Evolutionary conservation across 768 basidiomycete genomes (phyloP).

Genomic region (Pulveroboletus sp.): DNA sequence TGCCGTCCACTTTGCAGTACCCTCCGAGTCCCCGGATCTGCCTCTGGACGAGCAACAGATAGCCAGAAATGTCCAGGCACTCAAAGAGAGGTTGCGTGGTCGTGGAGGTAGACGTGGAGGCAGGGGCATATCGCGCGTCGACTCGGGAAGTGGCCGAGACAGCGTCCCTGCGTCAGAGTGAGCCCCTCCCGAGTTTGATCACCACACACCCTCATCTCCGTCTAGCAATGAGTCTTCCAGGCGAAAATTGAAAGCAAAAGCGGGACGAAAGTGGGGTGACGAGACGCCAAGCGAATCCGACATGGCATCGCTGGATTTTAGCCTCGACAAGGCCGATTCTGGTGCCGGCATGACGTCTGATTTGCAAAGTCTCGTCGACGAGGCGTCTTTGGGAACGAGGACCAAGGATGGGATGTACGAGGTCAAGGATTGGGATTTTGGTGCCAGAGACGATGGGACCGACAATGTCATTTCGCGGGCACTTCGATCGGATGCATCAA

Average conservation of each 20-base stretch:
- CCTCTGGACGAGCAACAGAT: slow-evolving; percentile 86
- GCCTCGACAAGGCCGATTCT: slow-evolving; percentile 50
- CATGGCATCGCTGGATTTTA: slow-evolving; percentile 93
- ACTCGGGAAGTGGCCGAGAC: slow-evolving; percentile 56
- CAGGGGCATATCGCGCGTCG: slow-evolving; percentile 45
- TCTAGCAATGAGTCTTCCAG: slow-evolving; percentile 66
- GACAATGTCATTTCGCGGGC: slow-evolving; percentile 60
- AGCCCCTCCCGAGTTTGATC: slow-evolving; percentile 23
- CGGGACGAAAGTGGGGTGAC: slow-evolving; percentile 91
- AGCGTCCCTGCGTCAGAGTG: slow-evolving; percentile 71
- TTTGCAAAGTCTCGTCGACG: slow-evolving; percentile 62
- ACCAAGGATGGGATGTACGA: slow-evolving; percentile 73
- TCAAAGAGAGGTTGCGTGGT: slow-evolving; percentile 82
- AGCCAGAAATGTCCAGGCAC: slow-evolving; percentile 84
- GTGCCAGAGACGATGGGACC: slow-evolving; percentile 39
- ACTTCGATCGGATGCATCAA: slow-evolving; percentile 42
- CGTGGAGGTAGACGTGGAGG: slow-evolving; percentile 62
- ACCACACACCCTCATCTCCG: neutral
- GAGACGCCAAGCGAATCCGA: slow-evolving; percentile 77
- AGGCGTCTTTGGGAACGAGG: slow-evolving; percentile 72
- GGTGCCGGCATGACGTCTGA: slow-evolving; percentile 40
- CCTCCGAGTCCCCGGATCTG: slow-evolving; percentile 46
- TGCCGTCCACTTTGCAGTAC: slow-evolving; percentile 32
- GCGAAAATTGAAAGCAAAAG: slow-evolving; percentile 63
- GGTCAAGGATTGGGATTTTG: slow-evolving; percentile 84